phyloP scores from a whole-genome alignment of 768 basidiomycete genomes.

The Tulasnella sp. region DNA sequence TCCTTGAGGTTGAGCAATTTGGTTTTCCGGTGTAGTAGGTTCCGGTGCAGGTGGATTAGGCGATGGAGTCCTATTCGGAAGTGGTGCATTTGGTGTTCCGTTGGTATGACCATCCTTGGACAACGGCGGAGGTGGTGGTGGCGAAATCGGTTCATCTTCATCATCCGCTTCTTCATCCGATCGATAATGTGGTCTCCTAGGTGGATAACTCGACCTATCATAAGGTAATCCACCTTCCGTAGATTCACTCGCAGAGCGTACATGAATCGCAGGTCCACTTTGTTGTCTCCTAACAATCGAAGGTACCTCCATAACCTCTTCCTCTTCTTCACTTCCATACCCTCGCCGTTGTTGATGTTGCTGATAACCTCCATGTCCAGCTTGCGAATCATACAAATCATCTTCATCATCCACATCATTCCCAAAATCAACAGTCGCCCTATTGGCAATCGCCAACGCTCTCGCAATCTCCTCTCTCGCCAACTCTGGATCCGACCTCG shows the following conservation, averaged over 20 bases:
- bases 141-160: slow-evolving; percentile 4
- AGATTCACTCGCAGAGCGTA: slow-evolving; percentile 1
- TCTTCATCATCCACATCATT: too few relatives aligned
- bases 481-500: slow-evolving; percentile 46
- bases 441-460: not conserved
- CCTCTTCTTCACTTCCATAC: slow-evolving; percentile 8
- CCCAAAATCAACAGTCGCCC: too few relatives aligned
- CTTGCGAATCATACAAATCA: too few relatives aligned
- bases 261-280: slow-evolving; percentile 1
- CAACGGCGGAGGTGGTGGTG: not conserved
- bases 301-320: slow-evolving; percentile 14
- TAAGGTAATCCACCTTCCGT: not conserved
- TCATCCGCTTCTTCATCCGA: slow-evolving; percentile 12
- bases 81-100: not conserved
- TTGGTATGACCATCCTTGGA: not conserved
- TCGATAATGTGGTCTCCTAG: not conserved
- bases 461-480: slow-evolving; percentile 49
- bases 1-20: not conserved
- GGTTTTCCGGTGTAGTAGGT: not conserved
- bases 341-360: slow-evolving; percentile 8
- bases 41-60: not conserved
- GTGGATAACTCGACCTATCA: not conserved
- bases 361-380: too few relatives aligned
- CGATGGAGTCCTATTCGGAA: not conserved
- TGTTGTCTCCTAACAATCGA: not conserved